Evolutionary conservation across 148 eudicot species (phyloP), one percentile per base, ranked within the genome.

Genomic region (Heliamphora exappendiculata): DNA sequence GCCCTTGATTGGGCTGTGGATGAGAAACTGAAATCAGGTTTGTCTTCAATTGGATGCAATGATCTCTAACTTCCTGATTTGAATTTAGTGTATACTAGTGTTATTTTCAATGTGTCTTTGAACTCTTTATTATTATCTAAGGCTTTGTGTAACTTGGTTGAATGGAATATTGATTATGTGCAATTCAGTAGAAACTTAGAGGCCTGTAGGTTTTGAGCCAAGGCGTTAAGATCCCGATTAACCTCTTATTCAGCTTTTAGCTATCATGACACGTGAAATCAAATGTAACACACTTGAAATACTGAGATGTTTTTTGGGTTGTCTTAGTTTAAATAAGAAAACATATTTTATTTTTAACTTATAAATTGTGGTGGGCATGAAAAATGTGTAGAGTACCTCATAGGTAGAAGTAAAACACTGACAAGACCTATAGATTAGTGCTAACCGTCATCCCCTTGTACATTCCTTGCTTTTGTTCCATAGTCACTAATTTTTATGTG

Each of bases 1-100:
- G 96, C 92, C 76, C 80, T 94, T 73, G 92, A 94, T 75, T 92
- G 96, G 97, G 98, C 96, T 31, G 59, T 91, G 72, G 86, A 86
- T 60, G 89, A 86, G 83, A 92, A 90, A 72, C 71, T 92, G 72
- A 91, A 94, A 82, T 88, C 97, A 87, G 97, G 98, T 94, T 73
- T 76, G 11, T 62, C 11, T 70, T 44, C 51, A 5, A 33, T 28
- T 80, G 47, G 58, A 70, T 37, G 50, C n/a, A 16, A 47, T 1
- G 3, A 47, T 67, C 22, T 74, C 28, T 41, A 7, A 54, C 26
- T 70, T 45, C 34, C n/a, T 19, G n/a, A n/a, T 4, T 72, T 26
- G 62, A 45, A 50, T 14, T 78, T n/a, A 44, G 39, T 22, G 68
- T 28, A 47, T 26, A 19, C 5, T 34, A 65, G 14, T 10, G 7